These are phyloP conservation scores for Alternaria panax DNA, from an alignment of 2,329 filamentous ascomycete genomes.

Conservation along the genomic window DNA sequence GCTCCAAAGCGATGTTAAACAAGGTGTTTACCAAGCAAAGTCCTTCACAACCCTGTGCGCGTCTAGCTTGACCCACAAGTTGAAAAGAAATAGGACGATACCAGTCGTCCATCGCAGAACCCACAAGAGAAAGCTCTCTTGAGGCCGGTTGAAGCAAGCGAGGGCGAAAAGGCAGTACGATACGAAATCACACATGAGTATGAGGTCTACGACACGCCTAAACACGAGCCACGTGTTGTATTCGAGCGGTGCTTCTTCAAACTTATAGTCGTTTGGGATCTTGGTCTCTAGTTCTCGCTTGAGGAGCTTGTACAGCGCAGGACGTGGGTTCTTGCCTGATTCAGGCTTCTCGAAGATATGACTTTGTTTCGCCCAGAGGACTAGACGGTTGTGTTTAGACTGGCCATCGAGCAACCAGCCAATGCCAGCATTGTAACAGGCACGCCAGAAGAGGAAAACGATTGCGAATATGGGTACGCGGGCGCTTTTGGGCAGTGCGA, in stretches of 20 bases:
- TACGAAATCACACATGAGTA: conserved; percentile 98
- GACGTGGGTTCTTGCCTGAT: conserved; percentile 81
- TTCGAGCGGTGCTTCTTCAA: conserved; percentile 91
- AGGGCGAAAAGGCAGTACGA: conserved; percentile 97
- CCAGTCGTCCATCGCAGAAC: conserved; percentile 80
- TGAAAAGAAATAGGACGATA: conserved; percentile 84
- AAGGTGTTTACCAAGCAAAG: conserved; percentile 75
- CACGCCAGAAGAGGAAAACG: conserved; percentile 90
- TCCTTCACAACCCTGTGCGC: conserved; percentile 98
- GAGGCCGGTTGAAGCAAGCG: conserved; percentile 80
- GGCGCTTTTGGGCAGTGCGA: conserved; percentile 71
- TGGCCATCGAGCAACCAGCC: conserved; percentile 88
- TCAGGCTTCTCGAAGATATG: conserved; percentile 85
- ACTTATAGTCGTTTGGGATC: conserved; percentile 90
- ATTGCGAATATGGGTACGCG: conserved; percentile 81
- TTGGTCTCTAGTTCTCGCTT: conserved; percentile 94
- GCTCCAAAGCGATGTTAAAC: not conserved
- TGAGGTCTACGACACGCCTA: conserved; percentile 91
- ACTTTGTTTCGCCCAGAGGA: conserved; percentile 85
- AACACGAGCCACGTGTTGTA: conserved; percentile 99
- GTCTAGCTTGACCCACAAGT: conserved; percentile 98
- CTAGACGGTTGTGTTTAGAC: conserved; percentile 84
- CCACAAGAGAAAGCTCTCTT: conserved; percentile 74
- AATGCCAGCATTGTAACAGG: conserved; percentile 92
- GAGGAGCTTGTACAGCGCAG: conserved; percentile 81